These are phyloP conservation scores for Phytophthora syringae DNA, from an alignment of 352 stramenopile species.

Conservation along the genomic window DNA sequence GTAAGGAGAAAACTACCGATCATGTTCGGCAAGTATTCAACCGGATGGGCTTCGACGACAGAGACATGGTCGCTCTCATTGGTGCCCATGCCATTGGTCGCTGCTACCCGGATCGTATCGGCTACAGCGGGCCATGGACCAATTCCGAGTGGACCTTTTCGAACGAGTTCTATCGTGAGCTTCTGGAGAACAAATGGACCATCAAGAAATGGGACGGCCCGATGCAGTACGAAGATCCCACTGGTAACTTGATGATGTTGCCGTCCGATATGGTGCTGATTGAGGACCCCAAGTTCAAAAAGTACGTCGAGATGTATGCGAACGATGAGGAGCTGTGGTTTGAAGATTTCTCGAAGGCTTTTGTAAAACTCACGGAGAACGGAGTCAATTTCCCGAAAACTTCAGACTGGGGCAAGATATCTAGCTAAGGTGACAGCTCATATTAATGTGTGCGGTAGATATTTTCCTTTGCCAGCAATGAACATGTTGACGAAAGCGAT, in stretches of 20 bases:
- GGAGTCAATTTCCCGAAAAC: slow-evolving; percentile 84
- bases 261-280: slow-evolving; percentile 96
- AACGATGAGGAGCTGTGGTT: slow-evolving; percentile 99
- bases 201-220: slow-evolving; percentile 95
- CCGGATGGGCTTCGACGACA: slow-evolving; percentile 97
- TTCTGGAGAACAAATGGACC: slow-evolving; percentile 96
- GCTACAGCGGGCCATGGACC: slow-evolving; percentile 95
- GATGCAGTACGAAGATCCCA: slow-evolving; percentile 94
- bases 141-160: slow-evolving; percentile 95
- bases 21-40: slow-evolving; percentile 98
- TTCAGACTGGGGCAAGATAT: slow-evolving; percentile 58
- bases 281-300: slow-evolving; percentile 94
- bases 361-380: slow-evolving; percentile 94
- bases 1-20: slow-evolving; percentile 87
- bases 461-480: too few relatives aligned
- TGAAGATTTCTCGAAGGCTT: slow-evolving; percentile 96
- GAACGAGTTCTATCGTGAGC: slow-evolving; percentile 96
- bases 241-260: slow-evolving; percentile 97
- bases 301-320: slow-evolving; percentile 97
- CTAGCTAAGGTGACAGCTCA: too few relatives aligned
- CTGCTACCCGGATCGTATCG: slow-evolving; percentile 94
- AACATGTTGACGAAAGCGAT: too few relatives aligned
- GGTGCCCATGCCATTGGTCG: slow-evolving; percentile 96
- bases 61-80: slow-evolving; percentile 96
- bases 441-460: too few relatives aligned